These are phyloP conservation scores for Globisporangium lucens DNA, from an alignment of 352 stramenopile genomes.

Conservation along the genomic window DNA sequence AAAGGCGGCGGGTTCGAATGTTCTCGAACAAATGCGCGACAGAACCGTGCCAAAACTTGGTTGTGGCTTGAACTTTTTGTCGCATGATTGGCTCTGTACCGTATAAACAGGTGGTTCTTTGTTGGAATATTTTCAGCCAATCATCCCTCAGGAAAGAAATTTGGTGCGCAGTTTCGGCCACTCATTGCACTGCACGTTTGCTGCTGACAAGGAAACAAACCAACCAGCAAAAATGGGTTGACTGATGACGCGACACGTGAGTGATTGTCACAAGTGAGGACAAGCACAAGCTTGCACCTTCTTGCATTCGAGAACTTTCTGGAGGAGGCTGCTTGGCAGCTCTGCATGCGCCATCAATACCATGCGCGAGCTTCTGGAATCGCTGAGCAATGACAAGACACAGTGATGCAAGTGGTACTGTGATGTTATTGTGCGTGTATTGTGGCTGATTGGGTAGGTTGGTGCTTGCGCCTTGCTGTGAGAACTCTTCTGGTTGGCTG, in stretches of 20 bases:
- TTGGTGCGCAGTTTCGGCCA: background rate
- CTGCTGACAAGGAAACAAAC: background rate
- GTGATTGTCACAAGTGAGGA: background rate
- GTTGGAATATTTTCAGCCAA: constrained; percentile 18
- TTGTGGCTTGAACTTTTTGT: background rate
- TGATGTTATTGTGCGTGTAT: background rate
- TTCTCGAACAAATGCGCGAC: constrained; percentile 20
- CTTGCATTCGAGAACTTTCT: background rate
- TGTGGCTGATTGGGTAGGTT: background rate
- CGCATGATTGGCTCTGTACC: background rate
- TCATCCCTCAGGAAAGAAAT: background rate
- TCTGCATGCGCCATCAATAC: background rate
- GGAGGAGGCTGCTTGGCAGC: background rate
- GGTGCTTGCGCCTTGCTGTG: too few species aligned
- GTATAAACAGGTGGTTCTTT: background rate
- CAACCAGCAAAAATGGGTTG: background rate
- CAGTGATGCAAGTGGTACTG: background rate
- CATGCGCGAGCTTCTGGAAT: background rate
- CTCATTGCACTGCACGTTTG: background rate
- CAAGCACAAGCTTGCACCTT: background rate
- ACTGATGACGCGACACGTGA: background rate
- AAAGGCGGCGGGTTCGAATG: constrained; percentile 13
- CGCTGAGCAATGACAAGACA: background rate
- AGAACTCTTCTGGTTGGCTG: too few species aligned
- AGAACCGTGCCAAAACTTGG: background rate